Evolutionary conservation across 768 basidiomycete genomes (phyloP).

Genomic region (Amanita inopinata): DNA sequence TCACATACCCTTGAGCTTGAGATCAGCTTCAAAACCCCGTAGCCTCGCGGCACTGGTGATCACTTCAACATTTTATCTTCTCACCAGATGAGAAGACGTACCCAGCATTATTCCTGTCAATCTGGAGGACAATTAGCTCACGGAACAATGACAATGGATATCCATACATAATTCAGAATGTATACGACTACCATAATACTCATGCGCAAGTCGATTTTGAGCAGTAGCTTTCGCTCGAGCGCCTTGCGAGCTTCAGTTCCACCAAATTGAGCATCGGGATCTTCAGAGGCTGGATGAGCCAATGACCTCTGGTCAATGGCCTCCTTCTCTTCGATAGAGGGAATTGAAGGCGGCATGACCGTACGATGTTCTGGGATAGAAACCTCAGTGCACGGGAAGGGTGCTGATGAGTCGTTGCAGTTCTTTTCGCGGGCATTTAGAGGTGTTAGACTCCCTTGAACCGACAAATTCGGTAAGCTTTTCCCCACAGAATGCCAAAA

Average conservation of each 20-base stretch:
- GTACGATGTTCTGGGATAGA: too few species aligned
- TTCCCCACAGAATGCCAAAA: too few species aligned
- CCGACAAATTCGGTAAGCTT: too few species aligned
- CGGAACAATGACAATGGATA: constrained; percentile 4
- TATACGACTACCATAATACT: constrained; percentile 42
- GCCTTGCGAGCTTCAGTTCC: constrained; percentile 32
- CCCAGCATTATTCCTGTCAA: constrained; percentile 73
- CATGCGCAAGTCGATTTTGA: constrained; percentile 50
- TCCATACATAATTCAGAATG: constrained; percentile 36
- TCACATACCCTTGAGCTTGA: constrained; percentile 37
- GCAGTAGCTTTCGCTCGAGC: constrained; percentile 43
- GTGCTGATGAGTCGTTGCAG: too few species aligned
- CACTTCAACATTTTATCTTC: not conserved
- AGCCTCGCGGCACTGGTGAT: constrained; percentile 55
- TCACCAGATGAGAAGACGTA: constrained; percentile 20
- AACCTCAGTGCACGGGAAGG: too few species aligned
- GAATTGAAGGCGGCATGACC: not conserved
- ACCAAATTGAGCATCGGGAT: constrained; percentile 37
- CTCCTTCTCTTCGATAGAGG: not conserved
- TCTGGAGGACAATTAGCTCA: constrained; percentile 23
- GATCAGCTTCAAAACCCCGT: constrained; percentile 61
- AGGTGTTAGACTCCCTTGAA: too few species aligned
- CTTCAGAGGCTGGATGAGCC: constrained; percentile 2
- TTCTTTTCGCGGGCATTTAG: too few species aligned
- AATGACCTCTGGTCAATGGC: not conserved